Evolutionary conservation across 345 rosid species (phyloP).

Genomic region (Draba incana): DNA sequence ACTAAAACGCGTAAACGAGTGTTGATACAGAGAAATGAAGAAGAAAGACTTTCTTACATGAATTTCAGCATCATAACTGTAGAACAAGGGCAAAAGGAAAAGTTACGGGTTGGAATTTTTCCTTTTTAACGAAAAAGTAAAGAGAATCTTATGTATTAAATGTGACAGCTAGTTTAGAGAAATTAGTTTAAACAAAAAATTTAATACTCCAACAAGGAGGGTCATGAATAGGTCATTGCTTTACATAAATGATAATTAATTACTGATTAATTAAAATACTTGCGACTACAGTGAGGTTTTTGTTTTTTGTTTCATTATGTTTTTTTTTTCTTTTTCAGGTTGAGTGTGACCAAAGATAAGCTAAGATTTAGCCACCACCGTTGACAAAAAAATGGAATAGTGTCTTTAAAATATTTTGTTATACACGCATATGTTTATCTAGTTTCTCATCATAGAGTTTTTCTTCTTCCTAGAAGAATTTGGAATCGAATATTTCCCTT

Average conservation of each 20-base stretch:
- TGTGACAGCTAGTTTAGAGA: slow-evolving; percentile 33
- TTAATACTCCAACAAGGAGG: background rate
- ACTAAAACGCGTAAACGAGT: slow-evolving; percentile 33
- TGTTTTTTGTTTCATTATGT: background rate
- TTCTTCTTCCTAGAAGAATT: too few relatives aligned
- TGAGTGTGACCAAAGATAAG: slow-evolving; percentile 18
- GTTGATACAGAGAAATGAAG: slow-evolving; percentile 21
- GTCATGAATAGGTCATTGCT: slow-evolving; percentile 10
- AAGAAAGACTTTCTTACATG: slow-evolving; percentile 23
- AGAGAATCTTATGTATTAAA: slow-evolving; percentile 34
- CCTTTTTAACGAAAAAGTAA: slow-evolving; percentile 18
- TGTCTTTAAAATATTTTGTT: too few relatives aligned
- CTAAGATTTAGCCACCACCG: background rate
- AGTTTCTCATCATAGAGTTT: too few relatives aligned
- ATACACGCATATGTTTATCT: too few relatives aligned
- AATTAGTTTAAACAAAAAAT: background rate
- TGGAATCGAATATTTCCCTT: too few relatives aligned
- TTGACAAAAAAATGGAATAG: too few relatives aligned
- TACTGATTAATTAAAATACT: slow-evolving; percentile 8
- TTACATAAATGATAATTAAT: background rate
- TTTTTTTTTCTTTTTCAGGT: slow-evolving; percentile 7
- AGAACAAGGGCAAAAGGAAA: too few relatives aligned
- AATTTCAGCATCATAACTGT: slow-evolving; percentile 26
- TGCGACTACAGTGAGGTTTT: background rate
- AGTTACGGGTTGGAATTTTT: slow-evolving; percentile 22